Percentiles rank a stretch among this genome's conserved stretches.
These are phyloP conservation scores for Collybia sp. DNA, from an alignment of 768 basidiomycete genomes.

Conservation along the genomic window DNA sequence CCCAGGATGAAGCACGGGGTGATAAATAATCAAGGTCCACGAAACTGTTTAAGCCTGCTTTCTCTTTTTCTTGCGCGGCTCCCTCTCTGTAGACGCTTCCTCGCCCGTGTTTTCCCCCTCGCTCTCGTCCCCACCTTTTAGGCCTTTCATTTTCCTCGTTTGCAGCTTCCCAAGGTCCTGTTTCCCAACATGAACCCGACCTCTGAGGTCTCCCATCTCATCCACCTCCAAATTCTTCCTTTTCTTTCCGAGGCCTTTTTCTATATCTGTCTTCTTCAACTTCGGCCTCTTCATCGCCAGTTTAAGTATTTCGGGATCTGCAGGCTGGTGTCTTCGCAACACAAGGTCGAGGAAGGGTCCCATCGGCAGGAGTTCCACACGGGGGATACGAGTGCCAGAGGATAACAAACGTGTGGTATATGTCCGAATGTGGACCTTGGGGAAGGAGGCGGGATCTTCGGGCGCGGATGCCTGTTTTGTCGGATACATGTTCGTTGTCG, in stretches of 20 bases:
- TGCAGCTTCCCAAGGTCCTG: constrained; percentile 88
- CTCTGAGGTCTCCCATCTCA: constrained; percentile 96
- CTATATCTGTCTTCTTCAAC: constrained; percentile 83
- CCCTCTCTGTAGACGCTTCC: constrained; percentile 9
- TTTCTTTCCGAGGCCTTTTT: constrained; percentile 87
- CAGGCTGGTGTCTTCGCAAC: constrained; percentile 66
- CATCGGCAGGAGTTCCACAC: constrained; percentile 81
- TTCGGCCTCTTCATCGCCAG: constrained; percentile 81
- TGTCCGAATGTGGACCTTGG: constrained; percentile 83
- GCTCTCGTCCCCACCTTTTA: constrained; percentile 41
- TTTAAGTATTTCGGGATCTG: constrained; percentile 79
- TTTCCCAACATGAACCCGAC: constrained; percentile 81
- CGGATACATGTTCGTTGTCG: constrained; percentile 21
- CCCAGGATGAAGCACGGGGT: no score
- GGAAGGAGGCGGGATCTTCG: constrained; percentile 48
- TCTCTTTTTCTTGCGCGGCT: constrained; percentile 15
- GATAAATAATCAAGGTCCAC: no score
- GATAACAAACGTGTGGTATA: constrained; percentile 73
- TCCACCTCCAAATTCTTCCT: constrained; percentile 94
- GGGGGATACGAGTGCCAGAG: constrained; percentile 78
- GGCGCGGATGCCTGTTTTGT: constrained; percentile 18
- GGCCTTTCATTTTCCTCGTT: constrained; percentile 94
- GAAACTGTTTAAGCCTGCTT: background rate
- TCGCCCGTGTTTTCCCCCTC: constrained; percentile 11
- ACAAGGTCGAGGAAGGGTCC: constrained; percentile 86